Percentiles rank a stretch among this genome's conserved stretches.
These are phyloP conservation scores for Cercospora canescens DNA, from an alignment of 2,329 filamentous ascomycete genomes.

Conservation along the genomic window DNA sequence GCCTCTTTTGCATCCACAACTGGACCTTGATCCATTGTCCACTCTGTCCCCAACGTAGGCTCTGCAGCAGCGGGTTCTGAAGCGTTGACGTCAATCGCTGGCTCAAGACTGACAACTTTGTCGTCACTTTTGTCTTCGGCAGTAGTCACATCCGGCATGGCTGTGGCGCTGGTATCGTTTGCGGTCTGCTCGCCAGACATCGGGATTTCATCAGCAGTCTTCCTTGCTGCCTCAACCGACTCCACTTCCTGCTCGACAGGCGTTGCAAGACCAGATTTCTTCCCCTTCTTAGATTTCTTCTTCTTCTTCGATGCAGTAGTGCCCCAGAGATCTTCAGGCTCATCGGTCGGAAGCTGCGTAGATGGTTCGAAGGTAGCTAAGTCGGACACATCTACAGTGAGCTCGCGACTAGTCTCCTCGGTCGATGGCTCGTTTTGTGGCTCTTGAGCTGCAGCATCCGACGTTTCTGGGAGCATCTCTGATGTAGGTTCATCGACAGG, in stretches of 20 bases:
- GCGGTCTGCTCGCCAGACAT: too few relatives aligned
- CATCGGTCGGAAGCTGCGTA: not conserved
- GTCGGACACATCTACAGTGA: not conserved
- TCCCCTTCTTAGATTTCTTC: conserved; percentile 44
- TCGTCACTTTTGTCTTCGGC: too few relatives aligned
- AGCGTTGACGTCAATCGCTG: too few relatives aligned
- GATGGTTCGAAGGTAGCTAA: not conserved
- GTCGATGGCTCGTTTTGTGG: not conserved
- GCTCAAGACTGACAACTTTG: too few relatives aligned
- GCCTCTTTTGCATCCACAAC: not conserved
- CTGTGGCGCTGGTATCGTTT: too few relatives aligned
- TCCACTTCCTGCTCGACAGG: too few relatives aligned
- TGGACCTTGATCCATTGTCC: too few relatives aligned
- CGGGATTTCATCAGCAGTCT: not conserved
- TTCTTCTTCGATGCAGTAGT: conserved; percentile 33
- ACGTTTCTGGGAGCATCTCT: not conserved
- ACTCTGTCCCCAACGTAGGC: too few relatives aligned
- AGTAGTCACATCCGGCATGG: too few relatives aligned
- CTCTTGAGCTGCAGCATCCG: not conserved
- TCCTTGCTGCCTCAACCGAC: not conserved
- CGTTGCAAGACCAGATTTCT: conserved; percentile 41
- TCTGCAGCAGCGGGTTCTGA: too few relatives aligned
- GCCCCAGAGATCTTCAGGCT: conserved; percentile 23
- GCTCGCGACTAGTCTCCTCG: not conserved
- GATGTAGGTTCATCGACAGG: not conserved